These are phyloP conservation scores for Vaccinium myrtillus DNA, from an alignment of 148 eudicot species.

Conservation along the genomic window DNA sequence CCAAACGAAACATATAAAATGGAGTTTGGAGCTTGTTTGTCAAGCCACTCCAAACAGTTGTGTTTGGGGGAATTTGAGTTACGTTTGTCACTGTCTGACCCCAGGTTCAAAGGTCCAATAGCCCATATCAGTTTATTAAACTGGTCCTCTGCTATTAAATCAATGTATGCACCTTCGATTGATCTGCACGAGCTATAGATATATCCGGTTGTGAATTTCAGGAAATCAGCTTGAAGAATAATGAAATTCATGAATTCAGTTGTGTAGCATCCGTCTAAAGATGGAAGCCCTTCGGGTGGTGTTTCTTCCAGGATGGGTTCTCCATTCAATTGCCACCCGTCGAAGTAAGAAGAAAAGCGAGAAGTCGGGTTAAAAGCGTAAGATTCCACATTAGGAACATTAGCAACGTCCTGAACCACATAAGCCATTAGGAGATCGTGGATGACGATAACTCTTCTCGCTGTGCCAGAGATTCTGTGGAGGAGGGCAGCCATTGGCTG, in stretches of 20 bases:
- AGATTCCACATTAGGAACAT: too few species aligned
- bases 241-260: slow-evolving; percentile 14
- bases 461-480: too few species aligned
- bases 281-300: neutral
- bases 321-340: neutral
- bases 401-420: too few species aligned
- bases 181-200: slow-evolving; percentile 30
- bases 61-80: neutral
- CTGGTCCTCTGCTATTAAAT: slow-evolving; percentile 24
- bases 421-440: too few species aligned
- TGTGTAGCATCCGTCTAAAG: slow-evolving; percentile 24
- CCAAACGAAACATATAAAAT: neutral
- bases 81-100: neutral
- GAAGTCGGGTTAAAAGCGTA: too few species aligned
- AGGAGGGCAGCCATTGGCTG: too few species aligned
- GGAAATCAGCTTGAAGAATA: neutral
- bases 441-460: too few species aligned
- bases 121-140: slow-evolving; percentile 21
- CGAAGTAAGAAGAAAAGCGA: neutral
- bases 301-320: slow-evolving; percentile 17
- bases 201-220: slow-evolving; percentile 21
- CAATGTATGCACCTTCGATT: slow-evolving; percentile 31
- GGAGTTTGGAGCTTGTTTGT: neutral
- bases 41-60: slow-evolving; percentile 15
- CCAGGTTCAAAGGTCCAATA: neutral